Conservation (phyloP, 2,329 filamentous ascomycete species). For the Xylariaceae sp. region DNA sequence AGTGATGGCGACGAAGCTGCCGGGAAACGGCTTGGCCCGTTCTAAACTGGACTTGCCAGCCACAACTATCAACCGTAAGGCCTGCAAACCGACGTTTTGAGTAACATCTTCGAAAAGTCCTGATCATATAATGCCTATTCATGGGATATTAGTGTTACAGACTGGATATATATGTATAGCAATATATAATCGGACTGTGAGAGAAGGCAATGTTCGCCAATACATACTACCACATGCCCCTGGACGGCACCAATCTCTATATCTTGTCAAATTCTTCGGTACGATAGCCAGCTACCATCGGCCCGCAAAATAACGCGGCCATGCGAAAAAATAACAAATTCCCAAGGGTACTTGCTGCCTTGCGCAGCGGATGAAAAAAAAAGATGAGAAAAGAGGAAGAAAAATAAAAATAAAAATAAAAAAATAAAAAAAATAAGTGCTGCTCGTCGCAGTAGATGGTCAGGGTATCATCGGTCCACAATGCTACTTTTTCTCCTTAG, state of each 20-base stretch:
- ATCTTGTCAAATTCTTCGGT: not conserved
- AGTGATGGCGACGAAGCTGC: not conserved
- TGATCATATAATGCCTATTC: too few species aligned
- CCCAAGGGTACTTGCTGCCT: constrained; percentile 3
- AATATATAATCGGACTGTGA: too few species aligned
- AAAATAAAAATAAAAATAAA: too few species aligned
- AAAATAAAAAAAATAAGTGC: too few species aligned
- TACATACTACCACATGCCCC: not conserved
- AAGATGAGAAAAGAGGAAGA: too few species aligned
- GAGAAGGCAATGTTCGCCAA: too few species aligned
- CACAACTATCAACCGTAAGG: not conserved
- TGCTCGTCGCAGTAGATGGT: too few species aligned
- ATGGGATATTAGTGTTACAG: too few species aligned
- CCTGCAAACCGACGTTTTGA: not conserved
- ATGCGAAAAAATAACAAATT: not conserved
- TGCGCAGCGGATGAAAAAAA: not conserved
- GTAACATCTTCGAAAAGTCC: too few species aligned
- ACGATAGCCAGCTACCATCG: not conserved
- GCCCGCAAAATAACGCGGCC: not conserved
- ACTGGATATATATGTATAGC: too few species aligned
- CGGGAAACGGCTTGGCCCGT: constrained; percentile 7
- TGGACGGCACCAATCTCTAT: not conserved
- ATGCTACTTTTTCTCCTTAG: too few species aligned
- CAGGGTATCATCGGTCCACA: too few species aligned
- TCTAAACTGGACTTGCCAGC: not conserved